Percentiles rank a stretch among this genome's conserved stretches.
phyloP scores from a whole-genome alignment of 176 grass and related monocot genomes.

The Phyllostachys edulis region DNA sequence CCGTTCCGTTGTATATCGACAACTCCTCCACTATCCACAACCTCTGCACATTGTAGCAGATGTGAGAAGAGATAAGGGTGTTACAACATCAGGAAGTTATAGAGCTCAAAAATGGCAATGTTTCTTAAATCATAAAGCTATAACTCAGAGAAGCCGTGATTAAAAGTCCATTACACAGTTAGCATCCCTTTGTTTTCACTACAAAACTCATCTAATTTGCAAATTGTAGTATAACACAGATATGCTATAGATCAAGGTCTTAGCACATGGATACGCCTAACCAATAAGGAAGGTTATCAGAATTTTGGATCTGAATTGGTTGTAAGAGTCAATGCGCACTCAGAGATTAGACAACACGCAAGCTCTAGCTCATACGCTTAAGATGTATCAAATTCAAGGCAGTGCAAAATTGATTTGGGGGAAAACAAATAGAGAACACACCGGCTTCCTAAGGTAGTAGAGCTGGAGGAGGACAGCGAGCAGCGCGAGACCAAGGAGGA shows the following conservation, averaged over 20 bases:
- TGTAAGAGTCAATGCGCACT: background rate
- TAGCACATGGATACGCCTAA: background rate
- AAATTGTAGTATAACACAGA: background rate
- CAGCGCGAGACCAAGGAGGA: conserved; percentile 50
- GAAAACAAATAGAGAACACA: conserved; percentile 19
- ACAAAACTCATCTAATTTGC: background rate
- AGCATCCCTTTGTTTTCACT: background rate
- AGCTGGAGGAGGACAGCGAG: conserved; percentile 51
- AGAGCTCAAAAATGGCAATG: background rate
- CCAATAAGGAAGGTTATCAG: background rate
- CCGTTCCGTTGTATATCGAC: conserved; percentile 70
- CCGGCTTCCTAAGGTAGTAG: conserved; percentile 55
- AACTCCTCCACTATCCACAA: conserved; percentile 69
- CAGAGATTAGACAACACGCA: background rate
- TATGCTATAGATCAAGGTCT: conserved; percentile 7
- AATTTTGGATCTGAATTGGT: background rate
- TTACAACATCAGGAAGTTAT: background rate
- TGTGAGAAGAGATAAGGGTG: background rate
- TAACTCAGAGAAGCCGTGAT: background rate
- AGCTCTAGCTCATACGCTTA: background rate
- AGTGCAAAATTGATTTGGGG: background rate
- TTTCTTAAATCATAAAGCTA: conserved; percentile 1
- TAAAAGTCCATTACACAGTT: background rate
- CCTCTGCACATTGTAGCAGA: too few species aligned
- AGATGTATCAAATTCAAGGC: background rate